These are phyloP conservation scores for Bombardia bombarda DNA, from an alignment of 495 filamentous ascomycete genomes.

Conservation along the genomic window DNA sequence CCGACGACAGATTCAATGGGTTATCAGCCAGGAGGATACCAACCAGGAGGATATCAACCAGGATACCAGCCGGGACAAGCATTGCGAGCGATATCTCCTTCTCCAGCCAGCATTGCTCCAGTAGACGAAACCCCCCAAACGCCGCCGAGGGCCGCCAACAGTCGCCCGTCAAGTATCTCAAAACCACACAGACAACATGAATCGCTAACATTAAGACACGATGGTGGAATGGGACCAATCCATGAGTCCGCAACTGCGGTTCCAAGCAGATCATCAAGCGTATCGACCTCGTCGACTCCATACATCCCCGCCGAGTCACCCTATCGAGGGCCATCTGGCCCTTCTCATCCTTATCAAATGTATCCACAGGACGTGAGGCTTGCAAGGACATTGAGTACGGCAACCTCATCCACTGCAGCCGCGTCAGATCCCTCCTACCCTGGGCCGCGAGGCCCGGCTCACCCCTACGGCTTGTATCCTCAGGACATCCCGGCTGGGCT, in stretches of 20 bases:
- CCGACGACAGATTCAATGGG: too few relatives aligned
- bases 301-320: slow-evolving; percentile 47
- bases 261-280: slow-evolving; percentile 20
- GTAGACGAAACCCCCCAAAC: slow-evolving; percentile 3
- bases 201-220: slow-evolving; percentile 33
- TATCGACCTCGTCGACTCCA: slow-evolving; percentile 33
- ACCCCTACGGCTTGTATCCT: slow-evolving; percentile 77
- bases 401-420: slow-evolving; percentile 50
- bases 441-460: slow-evolving; percentile 60
- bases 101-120: slow-evolving; percentile 9
- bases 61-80: background rate
- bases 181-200: slow-evolving; percentile 35
- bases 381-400: slow-evolving; percentile 56
- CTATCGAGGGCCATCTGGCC: slow-evolving; percentile 55
- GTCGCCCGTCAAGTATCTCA: slow-evolving; percentile 36
- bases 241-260: slow-evolving; percentile 10
- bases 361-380: slow-evolving; percentile 67
- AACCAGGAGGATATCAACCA: too few relatives aligned
- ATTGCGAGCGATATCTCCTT: slow-evolving; percentile 1
- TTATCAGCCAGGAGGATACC: too few relatives aligned
- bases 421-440: slow-evolving; percentile 51
- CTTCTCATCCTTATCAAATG: slow-evolving; percentile 82
- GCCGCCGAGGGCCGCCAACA: slow-evolving; percentile 1
- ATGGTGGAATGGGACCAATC: slow-evolving; percentile 29
- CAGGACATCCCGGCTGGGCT: slow-evolving; percentile 50